phyloP scores from a whole-genome alignment of 2,329 filamentous ascomycete species.

The Penicillium sp. region DNA sequence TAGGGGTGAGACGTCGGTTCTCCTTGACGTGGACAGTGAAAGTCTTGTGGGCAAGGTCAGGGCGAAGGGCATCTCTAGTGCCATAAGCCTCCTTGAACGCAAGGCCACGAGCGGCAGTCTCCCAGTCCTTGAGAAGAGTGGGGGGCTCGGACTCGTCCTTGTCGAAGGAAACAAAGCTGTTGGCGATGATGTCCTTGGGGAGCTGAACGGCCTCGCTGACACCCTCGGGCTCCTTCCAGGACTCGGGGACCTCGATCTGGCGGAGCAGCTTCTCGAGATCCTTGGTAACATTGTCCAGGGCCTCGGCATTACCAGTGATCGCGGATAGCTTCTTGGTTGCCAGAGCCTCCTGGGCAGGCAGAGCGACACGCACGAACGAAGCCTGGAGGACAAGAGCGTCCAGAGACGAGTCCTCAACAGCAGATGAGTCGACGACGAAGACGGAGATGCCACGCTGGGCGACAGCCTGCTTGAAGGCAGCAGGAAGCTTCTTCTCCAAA shows the following conservation, averaged over 20 bases:
- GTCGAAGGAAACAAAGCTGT: constrained; percentile 78
- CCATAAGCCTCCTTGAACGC: constrained; percentile 93
- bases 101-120: constrained; percentile 80
- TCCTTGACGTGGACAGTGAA: constrained; percentile 88
- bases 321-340: constrained; percentile 66
- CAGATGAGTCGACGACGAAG: constrained; percentile 71
- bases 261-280: constrained; percentile 69
- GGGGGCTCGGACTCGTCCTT: constrained; percentile 71
- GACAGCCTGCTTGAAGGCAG: constrained; percentile 68
- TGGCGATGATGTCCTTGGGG: constrained; percentile 67
- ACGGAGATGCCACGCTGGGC: constrained; percentile 69
- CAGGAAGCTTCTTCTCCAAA: constrained; percentile 78
- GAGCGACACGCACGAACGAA: constrained; percentile 76
- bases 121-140: constrained; percentile 71
- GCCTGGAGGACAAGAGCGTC: constrained; percentile 72
- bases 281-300: constrained; percentile 59
- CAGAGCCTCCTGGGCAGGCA: constrained; percentile 63
- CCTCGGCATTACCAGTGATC: constrained; percentile 60
- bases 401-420: constrained; percentile 65
- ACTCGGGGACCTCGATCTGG: constrained; percentile 70
- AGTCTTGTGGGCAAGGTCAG: constrained; percentile 83
- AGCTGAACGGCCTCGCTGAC: constrained; percentile 45
- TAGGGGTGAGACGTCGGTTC: constrained; percentile 86
- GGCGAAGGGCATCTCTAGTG: constrained; percentile 71
- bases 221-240: constrained; percentile 72